A percentile compares a stretch with the other conserved stretches of the same genome.
Conservation (phyloP, 345 rosid genomes). For the Lepidium didymum region DNA sequence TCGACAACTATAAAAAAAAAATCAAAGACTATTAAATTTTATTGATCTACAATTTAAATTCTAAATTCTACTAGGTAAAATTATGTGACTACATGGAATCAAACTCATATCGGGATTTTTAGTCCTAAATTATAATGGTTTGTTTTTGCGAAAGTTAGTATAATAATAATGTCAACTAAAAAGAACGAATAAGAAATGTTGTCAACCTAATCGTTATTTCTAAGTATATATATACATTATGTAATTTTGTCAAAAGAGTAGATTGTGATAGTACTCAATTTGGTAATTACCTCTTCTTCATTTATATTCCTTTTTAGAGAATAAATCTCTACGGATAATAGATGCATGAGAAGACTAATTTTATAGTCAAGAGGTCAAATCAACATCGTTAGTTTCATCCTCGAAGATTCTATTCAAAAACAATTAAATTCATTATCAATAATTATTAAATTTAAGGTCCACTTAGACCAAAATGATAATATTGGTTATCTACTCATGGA, state of each 20-base stretch:
- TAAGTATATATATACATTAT: neutral
- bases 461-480: neutral
- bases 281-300: constrained; percentile 16
- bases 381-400: neutral
- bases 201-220: neutral
- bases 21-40: too few relatives aligned
- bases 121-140: too few relatives aligned
- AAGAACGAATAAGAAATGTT: neutral
- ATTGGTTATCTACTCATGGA: constrained; percentile 22
- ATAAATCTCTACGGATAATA: neutral
- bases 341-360: constrained; percentile 1
- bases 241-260: constrained; percentile 14
- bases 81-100: too few relatives aligned
- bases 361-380: constrained; percentile 10
- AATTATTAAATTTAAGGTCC: neutral
- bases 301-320: neutral
- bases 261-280: constrained; percentile 20
- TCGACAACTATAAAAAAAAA: too few relatives aligned
- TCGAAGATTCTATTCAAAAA: neutral
- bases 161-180: neutral
- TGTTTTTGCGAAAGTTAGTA: neutral
- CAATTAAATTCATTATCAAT: neutral
- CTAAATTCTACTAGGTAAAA: too few relatives aligned
- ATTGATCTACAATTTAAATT: too few relatives aligned
- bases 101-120: too few relatives aligned